Evolutionary conservation across 1,284 basidiomycete species (phyloP), one percentile per base, ranked within the genome.

Genomic region (Leccinum insigne): DNA sequence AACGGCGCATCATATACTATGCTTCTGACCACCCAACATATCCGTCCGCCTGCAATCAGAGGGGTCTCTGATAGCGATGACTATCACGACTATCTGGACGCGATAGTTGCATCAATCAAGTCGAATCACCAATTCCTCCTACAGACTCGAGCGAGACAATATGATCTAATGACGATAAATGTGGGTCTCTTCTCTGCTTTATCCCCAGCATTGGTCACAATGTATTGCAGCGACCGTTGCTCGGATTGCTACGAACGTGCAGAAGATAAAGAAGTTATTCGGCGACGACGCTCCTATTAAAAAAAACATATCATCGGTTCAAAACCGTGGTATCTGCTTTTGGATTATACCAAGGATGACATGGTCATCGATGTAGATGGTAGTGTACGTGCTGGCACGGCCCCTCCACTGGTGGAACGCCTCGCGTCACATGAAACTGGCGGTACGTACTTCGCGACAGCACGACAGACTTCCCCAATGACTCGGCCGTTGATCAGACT

Each of bases 361-460:
- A 92, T 98, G 70, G 77, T 93, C 68, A 87, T 98, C 71, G 93
- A 95, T 71, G 84, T 90, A 4, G 94, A 95, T 73, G 90, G 91
- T 47, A 83, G 85, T 66, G 91, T 99, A 64, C 88, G 92, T 64
- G 97, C 93, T 26, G 97, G 95, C 1, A 96, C 96, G 1, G 83
- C 97, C 14, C 80, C 86, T 14, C 94, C 95, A 3, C 81, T 99
- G 8, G 89, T 99, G 5, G 95, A 96, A 73, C 87, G 94, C 5
- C 80, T 99, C 64, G 98, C 97, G 2, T 90, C 93, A 40, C 97
- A 99, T 77, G 93, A 94, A 69, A 86, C 88, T 73, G 86, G 86
- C 65, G 92, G 93, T 93, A 71, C 74, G 84, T 78, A 40, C n/a
- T 59, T 59, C 16, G 26, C 18, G 14, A 29, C 23, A 26, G 56